phyloP scores from a whole-genome alignment of 2,329 filamentous ascomycete species.

The Cadophora sp. region DNA sequence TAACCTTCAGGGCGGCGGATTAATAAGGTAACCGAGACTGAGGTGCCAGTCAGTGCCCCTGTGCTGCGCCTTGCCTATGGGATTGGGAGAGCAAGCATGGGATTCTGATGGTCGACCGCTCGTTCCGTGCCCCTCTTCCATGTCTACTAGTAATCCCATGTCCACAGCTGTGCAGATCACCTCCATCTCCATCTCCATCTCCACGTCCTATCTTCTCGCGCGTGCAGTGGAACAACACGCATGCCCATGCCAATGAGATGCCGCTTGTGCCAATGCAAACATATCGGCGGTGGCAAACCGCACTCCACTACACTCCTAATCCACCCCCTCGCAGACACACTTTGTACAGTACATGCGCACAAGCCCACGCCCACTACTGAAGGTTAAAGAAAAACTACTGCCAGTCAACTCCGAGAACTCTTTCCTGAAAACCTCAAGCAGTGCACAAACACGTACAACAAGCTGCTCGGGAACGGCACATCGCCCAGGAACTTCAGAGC shows the following conservation, averaged over 20 bases:
- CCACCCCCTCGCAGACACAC: background rate
- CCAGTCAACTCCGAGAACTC: background rate
- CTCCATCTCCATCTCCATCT: background rate
- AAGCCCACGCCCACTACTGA: constrained; percentile 2
- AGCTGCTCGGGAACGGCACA: background rate
- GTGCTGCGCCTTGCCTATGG: background rate
- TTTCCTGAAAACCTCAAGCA: background rate
- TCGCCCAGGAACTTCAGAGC: background rate
- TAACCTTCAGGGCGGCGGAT: background rate
- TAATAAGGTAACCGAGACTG: background rate
- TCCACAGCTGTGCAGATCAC: background rate
- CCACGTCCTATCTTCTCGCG: background rate
- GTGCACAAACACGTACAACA: background rate
- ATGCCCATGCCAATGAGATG: background rate
- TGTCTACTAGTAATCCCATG: background rate
- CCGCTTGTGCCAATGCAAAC: background rate
- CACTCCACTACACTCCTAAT: background rate
- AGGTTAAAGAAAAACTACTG: background rate
- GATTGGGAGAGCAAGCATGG: background rate
- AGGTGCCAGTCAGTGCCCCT: background rate
- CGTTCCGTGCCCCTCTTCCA: constrained; percentile 3
- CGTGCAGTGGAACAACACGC: background rate
- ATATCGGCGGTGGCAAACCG: constrained; percentile 1
- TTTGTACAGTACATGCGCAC: background rate
- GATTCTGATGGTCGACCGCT: background rate